Percentiles rank a stretch among this genome's conserved stretches.
Evolutionary conservation across 345 rosid genomes (phyloP).

Genomic region (Microcos paniculata): DNA sequence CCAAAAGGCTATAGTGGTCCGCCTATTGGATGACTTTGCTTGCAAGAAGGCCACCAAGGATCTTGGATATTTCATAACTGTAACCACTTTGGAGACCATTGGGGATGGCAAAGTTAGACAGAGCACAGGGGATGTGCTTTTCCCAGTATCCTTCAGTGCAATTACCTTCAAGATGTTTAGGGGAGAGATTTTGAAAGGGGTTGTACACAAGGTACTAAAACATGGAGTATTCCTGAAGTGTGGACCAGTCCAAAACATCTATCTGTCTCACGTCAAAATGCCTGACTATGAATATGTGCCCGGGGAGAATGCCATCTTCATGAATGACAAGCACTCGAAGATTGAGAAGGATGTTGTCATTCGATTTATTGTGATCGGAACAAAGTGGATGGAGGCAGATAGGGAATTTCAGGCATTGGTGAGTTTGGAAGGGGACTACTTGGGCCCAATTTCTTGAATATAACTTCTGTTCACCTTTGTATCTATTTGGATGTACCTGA

Average conservation of each 20-base stretch:
- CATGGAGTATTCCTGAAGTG: conserved; percentile 84
- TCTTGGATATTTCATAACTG: conserved; percentile 62
- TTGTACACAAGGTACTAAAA: conserved; percentile 70
- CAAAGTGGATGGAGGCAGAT: conserved; percentile 77
- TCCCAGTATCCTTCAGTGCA: conserved; percentile 68
- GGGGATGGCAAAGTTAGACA: conserved; percentile 82
- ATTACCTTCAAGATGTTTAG: conserved; percentile 76
- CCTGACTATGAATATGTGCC: conserved; percentile 56
- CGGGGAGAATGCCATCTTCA: conserved; percentile 70
- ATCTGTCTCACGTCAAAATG: conserved; percentile 66
- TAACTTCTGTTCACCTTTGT: not conserved
- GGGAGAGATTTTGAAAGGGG: conserved; percentile 77
- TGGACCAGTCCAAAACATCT: conserved; percentile 59
- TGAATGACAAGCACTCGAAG: conserved; percentile 59
- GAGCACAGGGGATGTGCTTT: conserved; percentile 68
- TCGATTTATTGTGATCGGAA: conserved; percentile 66
- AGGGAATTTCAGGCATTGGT: conserved; percentile 84
- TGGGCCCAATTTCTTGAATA: conserved; percentile 51
- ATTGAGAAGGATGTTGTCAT: conserved; percentile 52
- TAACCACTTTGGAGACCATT: conserved; percentile 54
- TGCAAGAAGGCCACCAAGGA: conserved; percentile 66
- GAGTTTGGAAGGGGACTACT: conserved; percentile 76
- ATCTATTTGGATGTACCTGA: not conserved
- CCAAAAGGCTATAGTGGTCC: conserved; percentile 57
- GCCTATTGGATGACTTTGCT: conserved; percentile 63